These are phyloP conservation scores for Podospora didyma DNA, from an alignment of 495 filamentous ascomycete species.

Conservation along the genomic window DNA sequence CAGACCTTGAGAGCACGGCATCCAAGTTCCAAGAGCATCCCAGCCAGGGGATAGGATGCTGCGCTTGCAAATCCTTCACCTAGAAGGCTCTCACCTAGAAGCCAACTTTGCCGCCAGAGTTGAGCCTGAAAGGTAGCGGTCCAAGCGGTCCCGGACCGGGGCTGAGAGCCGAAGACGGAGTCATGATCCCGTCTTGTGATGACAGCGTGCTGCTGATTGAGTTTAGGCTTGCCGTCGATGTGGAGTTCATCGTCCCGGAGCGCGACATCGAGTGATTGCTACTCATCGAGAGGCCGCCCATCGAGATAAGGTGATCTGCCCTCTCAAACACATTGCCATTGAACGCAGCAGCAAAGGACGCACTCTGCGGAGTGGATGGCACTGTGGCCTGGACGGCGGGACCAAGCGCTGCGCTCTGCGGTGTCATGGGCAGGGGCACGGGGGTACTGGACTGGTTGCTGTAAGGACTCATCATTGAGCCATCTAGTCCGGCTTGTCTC, in stretches of 20 bases:
- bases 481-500: constrained; percentile 5
- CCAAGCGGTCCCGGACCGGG: constrained; percentile 23
- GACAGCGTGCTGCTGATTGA: constrained; percentile 37
- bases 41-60: not conserved
- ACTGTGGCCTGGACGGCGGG: constrained; percentile 87
- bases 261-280: constrained; percentile 30
- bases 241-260: constrained; percentile 42
- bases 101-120: constrained; percentile 23
- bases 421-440: constrained; percentile 53
- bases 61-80: not conserved
- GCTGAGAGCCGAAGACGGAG: constrained; percentile 36
- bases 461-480: constrained; percentile 28
- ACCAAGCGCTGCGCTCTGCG: constrained; percentile 79
- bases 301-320: constrained; percentile 64
- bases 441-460: constrained; percentile 27
- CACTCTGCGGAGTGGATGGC: constrained; percentile 71
- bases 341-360: constrained; percentile 60
- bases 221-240: constrained; percentile 32
- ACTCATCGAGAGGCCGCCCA: constrained; percentile 36
- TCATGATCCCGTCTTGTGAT: constrained; percentile 23
- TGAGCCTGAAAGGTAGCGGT: constrained; percentile 22
- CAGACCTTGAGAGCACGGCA: not conserved
- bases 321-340: constrained; percentile 70
- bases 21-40: constrained; percentile 1
- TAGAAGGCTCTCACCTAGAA: constrained; percentile 18